Conservation (phyloP, 495 filamentous ascomycete genomes). For the Acidiella bohemica region DNA sequence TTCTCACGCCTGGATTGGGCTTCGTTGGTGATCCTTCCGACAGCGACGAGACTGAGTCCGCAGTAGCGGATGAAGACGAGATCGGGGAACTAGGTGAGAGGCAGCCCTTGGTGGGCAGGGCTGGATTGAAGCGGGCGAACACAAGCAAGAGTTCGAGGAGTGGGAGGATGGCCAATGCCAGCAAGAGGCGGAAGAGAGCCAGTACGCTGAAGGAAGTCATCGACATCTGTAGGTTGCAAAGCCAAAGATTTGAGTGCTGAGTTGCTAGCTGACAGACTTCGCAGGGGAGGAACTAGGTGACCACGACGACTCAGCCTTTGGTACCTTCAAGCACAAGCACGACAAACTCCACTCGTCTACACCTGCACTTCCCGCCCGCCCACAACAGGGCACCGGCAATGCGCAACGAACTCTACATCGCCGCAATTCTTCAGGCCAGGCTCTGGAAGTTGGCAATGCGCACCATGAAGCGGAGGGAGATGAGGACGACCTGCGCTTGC, state of each 20-base stretch:
- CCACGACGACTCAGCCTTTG: conserved; percentile 6
- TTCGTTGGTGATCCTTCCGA: conserved; percentile 39
- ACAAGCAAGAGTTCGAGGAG: conserved; percentile 3
- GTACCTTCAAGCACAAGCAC: conserved; percentile 7
- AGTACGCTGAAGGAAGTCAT: conserved; percentile 16
- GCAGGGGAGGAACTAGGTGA: conserved; percentile 31
- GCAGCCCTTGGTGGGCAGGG: conserved; percentile 7
- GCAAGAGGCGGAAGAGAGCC: conserved; percentile 15
- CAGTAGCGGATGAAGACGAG: conserved; percentile 18
- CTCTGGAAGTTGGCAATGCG: conserved; percentile 1
- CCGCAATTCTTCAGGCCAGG: conserved; percentile 7
- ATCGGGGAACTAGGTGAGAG: conserved; percentile 7
- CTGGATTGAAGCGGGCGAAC: background rate
- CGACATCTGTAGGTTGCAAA: too few relatives aligned
- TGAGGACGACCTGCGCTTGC: background rate
- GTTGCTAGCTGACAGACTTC: too few relatives aligned
- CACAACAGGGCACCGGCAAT: conserved; percentile 4
- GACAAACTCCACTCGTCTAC: too few relatives aligned
- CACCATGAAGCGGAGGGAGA: background rate
- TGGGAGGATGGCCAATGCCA: conserved; percentile 1
- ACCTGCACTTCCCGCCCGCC: background rate
- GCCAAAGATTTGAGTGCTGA: too few relatives aligned
- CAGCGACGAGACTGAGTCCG: conserved; percentile 12
- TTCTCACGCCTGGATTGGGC: conserved; percentile 55
- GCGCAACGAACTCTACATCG: conserved; percentile 1